Evolutionary conservation across 305 asterid species (phyloP), one percentile per base, ranked within the genome.

Genomic region (Coffea humblotiana): DNA sequence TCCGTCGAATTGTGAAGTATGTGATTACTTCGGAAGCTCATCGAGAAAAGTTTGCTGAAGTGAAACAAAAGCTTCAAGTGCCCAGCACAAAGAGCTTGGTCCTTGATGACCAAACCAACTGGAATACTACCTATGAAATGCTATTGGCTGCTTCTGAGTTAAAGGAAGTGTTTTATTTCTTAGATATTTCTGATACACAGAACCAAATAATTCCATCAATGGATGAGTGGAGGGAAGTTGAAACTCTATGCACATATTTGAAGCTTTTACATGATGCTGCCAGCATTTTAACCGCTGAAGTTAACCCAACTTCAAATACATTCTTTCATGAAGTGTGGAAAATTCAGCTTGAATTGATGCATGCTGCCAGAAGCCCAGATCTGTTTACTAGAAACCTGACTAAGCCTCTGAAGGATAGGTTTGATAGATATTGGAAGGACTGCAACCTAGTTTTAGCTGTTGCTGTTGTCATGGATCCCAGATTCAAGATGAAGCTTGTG

Each of bases 61-160:
- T 92, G 80, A 94, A 86, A 84, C 90, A 86, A 66, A 91, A 88
- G 81, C 97, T 95, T 79, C 99, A 95, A 88, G 95, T 92, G 69
- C 96, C 97, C 27, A 87, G 97, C 79, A 79, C 88, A 49, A 94
- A 90, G 91, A 82, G 72, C 86, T 82, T 96, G 47, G 48, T 48
- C 29, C 49, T 87, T 11, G 98, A 96, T 80, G 92, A 94, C 84
- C 73, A 78, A 72, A 80, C 89, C 19, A 91, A 89, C 60, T 96
- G 99, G 99, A 86, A 91, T 76, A 89, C 97, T n/a, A 94, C 99
- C 5, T 96, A 91, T 83, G 89, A 89, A 61, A 96, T 96, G 99
- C 85, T 96, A 88, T 72, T 84, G 71, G 90, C 95, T 56, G 98
- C 99, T 80, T 89, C 86, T 76, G 98, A 96, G 61, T 78, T 92